Conservation (phyloP, 2,329 filamentous ascomycete species). For the Colletotrichum cordylinicola region DNA sequence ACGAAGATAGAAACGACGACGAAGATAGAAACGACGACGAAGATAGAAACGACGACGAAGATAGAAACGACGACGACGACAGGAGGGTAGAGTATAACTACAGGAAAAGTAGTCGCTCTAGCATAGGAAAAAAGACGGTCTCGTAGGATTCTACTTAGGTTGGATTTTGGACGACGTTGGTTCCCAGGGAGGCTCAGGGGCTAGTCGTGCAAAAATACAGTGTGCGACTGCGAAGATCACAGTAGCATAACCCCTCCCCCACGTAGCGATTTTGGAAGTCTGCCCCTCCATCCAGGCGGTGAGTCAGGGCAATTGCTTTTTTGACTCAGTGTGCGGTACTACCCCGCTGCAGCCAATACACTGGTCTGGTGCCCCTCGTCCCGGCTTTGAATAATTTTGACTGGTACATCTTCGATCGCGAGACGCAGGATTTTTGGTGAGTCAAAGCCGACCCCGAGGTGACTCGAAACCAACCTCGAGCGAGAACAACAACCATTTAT, state of each 20-base stretch:
- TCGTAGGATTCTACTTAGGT: background rate
- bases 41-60: too few relatives aligned
- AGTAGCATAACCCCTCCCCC: conserved; percentile 9
- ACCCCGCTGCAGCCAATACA: conserved; percentile 22
- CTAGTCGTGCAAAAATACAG: background rate
- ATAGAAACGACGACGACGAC: too few relatives aligned
- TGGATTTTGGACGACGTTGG: background rate
- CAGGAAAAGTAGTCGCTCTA: background rate
- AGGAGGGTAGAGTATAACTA: too few relatives aligned
- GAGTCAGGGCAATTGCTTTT: conserved; percentile 20
- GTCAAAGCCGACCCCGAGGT: background rate
- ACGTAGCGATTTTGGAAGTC: background rate
- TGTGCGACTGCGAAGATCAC: background rate
- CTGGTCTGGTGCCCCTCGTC: conserved; percentile 15
- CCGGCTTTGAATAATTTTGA: conserved; percentile 9
- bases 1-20: too few relatives aligned
- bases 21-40: too few relatives aligned
- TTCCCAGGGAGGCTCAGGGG: background rate
- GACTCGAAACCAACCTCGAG: background rate
- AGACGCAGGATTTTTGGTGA: conserved; percentile 15
- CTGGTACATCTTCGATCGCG: conserved; percentile 7
- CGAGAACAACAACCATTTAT: background rate
- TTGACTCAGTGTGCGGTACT: conserved; percentile 13
- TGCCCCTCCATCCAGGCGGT: conserved; percentile 21
- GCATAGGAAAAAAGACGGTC: background rate